These are phyloP conservation scores for Suillus subaureus DNA, from an alignment of 768 basidiomycete genomes.

Conservation along the genomic window DNA sequence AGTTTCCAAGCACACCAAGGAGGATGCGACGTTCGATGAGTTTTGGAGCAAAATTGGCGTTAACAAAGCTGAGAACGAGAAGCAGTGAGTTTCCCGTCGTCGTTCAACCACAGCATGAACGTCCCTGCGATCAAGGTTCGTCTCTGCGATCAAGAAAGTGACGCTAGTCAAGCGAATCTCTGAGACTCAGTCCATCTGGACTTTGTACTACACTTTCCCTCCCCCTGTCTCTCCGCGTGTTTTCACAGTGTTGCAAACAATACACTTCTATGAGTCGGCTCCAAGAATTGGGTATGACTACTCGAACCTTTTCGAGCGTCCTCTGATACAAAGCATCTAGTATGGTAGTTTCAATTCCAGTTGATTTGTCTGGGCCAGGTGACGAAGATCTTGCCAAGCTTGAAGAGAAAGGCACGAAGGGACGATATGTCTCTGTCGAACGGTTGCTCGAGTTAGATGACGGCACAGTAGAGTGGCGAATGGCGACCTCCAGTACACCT, in stretches of 20 bases:
- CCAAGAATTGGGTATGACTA: slow-evolving; percentile 61
- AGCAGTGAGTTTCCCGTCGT: slow-evolving; percentile 47
- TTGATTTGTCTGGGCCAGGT: slow-evolving; percentile 55
- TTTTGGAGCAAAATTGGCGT: slow-evolving; percentile 69
- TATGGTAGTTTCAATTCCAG: slow-evolving; percentile 60
- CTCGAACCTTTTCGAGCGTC: neutral
- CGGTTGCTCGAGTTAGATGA: slow-evolving; percentile 60
- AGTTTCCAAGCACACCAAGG: slow-evolving; percentile 60
- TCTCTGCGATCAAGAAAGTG: slow-evolving; percentile 65
- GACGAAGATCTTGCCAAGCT: slow-evolving; percentile 59
- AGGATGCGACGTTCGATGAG: slow-evolving; percentile 74
- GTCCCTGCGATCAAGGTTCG: slow-evolving; percentile 51
- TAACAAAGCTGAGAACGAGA: slow-evolving; percentile 71
- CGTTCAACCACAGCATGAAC: neutral
- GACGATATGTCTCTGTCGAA: slow-evolving; percentile 73
- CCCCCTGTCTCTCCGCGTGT: slow-evolving; percentile 72
- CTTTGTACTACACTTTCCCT: slow-evolving; percentile 70
- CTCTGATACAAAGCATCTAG: slow-evolving; percentile 17
- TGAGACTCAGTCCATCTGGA: slow-evolving; percentile 67
- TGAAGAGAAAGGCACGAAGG: slow-evolving; percentile 66
- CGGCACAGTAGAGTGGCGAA: slow-evolving; percentile 74
- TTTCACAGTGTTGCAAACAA: slow-evolving; percentile 75
- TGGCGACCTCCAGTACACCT: slow-evolving; percentile 76
- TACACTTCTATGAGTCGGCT: slow-evolving; percentile 48
- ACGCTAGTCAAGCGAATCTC: slow-evolving; percentile 65